Evolutionary conservation across 1,284 basidiomycete genomes (phyloP).

Genomic region (Boletus mariae): DNA sequence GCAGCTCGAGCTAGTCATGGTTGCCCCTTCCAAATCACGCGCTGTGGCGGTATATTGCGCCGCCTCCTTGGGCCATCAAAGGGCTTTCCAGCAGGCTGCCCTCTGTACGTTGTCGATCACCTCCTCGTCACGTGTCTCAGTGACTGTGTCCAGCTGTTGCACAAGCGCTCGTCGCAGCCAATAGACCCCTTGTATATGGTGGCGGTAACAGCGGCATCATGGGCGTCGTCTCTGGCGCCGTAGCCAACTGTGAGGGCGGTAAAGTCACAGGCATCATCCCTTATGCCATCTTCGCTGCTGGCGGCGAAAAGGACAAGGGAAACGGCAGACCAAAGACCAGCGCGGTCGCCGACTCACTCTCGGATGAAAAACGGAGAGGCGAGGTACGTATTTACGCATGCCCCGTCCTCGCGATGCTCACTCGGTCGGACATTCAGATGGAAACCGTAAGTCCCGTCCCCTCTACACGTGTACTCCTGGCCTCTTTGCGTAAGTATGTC

Average conservation of each 20-base stretch:
- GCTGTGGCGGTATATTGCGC: conserved; percentile 79
- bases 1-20: conserved; percentile 24
- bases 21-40: conserved; percentile 31
- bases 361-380: conserved; percentile 42
- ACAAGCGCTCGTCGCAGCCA: conserved; percentile 60
- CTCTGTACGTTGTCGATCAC: conserved; percentile 47
- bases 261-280: conserved; percentile 82
- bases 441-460: conserved; percentile 43
- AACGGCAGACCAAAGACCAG: conserved; percentile 24
- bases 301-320: conserved; percentile 57
- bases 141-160: conserved; percentile 57
- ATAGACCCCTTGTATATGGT: conserved; percentile 78
- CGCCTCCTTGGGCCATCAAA: conserved; percentile 62
- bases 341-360: conserved; percentile 28
- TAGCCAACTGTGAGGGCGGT: conserved; percentile 59
- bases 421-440: conserved; percentile 33
- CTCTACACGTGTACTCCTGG: conserved; percentile 8
- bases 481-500: neutral
- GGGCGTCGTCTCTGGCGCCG: conserved; percentile 77
- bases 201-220: conserved; percentile 84
- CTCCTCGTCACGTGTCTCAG: neutral
- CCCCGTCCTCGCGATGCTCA: conserved; percentile 10
- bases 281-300: conserved; percentile 64
- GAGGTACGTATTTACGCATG: conserved; percentile 35
- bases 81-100: conserved; percentile 67